Conservation (phyloP, 768 basidiomycete species). For the Hortiboletus campestris region DNA sequence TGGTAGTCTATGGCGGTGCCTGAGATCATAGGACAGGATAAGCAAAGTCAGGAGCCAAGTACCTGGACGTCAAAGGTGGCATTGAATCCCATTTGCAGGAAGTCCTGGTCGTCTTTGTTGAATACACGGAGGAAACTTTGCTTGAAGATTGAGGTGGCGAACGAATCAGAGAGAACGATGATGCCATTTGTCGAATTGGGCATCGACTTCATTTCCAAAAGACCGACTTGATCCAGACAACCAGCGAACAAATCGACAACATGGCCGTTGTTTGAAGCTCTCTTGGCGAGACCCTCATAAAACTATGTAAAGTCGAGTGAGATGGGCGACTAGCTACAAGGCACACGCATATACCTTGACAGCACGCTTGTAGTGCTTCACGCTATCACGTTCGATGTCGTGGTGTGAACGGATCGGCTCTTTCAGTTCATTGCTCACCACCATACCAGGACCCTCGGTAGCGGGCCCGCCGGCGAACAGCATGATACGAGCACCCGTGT, state of each 20-base stretch:
- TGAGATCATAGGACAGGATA: background rate
- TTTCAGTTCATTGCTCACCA: constrained; percentile 91
- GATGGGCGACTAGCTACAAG: background rate
- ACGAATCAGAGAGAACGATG: constrained; percentile 95
- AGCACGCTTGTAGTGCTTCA: constrained; percentile 96
- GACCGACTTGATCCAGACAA: constrained; percentile 95
- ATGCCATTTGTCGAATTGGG: constrained; percentile 96
- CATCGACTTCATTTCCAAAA: constrained; percentile 95
- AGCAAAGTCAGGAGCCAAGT: constrained; percentile 8
- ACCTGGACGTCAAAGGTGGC: constrained; percentile 98
- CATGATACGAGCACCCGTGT: constrained; percentile 96
- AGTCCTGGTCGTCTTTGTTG: constrained; percentile 88
- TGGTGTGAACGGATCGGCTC: constrained; percentile 98
- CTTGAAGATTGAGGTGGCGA: constrained; percentile 98
- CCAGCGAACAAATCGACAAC: constrained; percentile 95
- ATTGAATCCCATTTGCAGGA: constrained; percentile 97
- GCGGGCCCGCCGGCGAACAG: constrained; percentile 93
- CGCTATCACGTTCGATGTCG: constrained; percentile 95
- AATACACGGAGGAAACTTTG: constrained; percentile 94
- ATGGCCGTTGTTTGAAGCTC: constrained; percentile 93
- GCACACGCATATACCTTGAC: constrained; percentile 64
- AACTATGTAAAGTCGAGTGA: constrained; percentile 53
- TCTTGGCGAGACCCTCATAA: constrained; percentile 91
- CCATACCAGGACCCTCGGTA: constrained; percentile 96
- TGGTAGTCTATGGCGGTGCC: constrained; percentile 70